Percentiles rank a stretch among this genome's conserved stretches.
Conservation (phyloP, 805 yeast genomes). For the Ogataea naganishii region DNA sequence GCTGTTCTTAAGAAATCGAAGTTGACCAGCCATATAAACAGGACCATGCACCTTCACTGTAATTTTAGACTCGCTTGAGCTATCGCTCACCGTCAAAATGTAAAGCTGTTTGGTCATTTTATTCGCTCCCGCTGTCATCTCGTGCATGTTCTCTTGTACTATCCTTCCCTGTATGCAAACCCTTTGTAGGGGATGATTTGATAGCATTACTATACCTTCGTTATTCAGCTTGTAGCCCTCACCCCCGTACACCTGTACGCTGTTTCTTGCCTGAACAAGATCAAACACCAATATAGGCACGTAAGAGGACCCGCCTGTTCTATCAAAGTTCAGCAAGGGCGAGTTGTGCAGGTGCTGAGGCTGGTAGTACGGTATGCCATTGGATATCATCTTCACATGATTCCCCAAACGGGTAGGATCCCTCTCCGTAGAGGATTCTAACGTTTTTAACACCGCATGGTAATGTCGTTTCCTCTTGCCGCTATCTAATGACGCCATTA, state of each 20-base stretch:
- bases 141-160: constrained; percentile 21
- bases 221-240: constrained; percentile 11
- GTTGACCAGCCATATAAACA: constrained; percentile 13
- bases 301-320: too few species aligned
- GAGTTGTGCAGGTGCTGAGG: constrained; percentile 27
- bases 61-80: constrained; percentile 16
- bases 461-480: background rate
- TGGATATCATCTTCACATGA: constrained; percentile 16
- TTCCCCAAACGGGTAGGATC: constrained; percentile 1
- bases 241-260: constrained; percentile 18
- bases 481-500: too few species aligned
- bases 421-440: constrained; percentile 3
- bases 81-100: constrained; percentile 22
- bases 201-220: constrained; percentile 20
- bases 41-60: constrained; percentile 18
- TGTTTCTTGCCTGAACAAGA: constrained; percentile 10
- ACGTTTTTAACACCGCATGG: constrained; percentile 3
- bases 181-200: constrained; percentile 33
- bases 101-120: constrained; percentile 5
- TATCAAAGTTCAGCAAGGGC: constrained; percentile 17
- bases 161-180: constrained; percentile 29
- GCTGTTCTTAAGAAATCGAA: constrained; percentile 11
- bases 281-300: constrained; percentile 26
- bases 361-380: constrained; percentile 22
- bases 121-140: constrained; percentile 1